Evolutionary conservation across 805 yeast genomes (phyloP), one percentile per base, ranked within the genome.

Genomic region (Candida ulmi): DNA sequence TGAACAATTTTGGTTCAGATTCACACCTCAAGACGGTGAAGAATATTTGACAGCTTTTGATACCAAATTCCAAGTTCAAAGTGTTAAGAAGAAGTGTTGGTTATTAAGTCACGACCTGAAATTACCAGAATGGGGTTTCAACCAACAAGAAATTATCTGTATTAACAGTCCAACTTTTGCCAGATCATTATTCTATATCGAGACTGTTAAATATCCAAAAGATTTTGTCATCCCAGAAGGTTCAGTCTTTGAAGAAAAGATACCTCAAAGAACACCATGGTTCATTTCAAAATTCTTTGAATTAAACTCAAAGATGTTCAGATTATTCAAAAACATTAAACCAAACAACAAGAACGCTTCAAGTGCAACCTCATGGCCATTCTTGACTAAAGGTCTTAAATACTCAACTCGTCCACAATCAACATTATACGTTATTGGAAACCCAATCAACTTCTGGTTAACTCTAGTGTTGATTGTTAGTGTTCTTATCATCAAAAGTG

Each of bases 141-240:
- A 71, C 43, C 96, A 88, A 58, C 86, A 83, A 62, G 99, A 93
- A 66, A 95, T 91, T 11, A 64, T 88, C 30, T 93, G 99, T 60
- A 73, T 88, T 38, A 81, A 80, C 37, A 76, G 76, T 21, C 93
- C 97, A 12, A 75, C 77, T 15, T 58, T 69, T 39, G 75, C 76
- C 21, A 78, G 82, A 56, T 72, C 95, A 1, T 60, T 80, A 35
- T 90, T 95, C 85, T 76, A 68, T 52, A 63, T 90, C 47, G 96
- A 88, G 55, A 63, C 63, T 43, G 82, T 83, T 50, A 55, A 58
- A 19, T 51, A 62, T 36, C 52, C 52, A 35, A 25, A 37, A 23
- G 46, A 39, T 11, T n/a, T 47, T 13, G 39, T 58, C 71, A 34
- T 30, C n/a, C 42, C 36, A 1, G 55, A 57, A 17, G 35, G 46